phyloP scores from a whole-genome alignment of 2,329 filamentous ascomycete species.

The Fusarium xyrophilum region DNA sequence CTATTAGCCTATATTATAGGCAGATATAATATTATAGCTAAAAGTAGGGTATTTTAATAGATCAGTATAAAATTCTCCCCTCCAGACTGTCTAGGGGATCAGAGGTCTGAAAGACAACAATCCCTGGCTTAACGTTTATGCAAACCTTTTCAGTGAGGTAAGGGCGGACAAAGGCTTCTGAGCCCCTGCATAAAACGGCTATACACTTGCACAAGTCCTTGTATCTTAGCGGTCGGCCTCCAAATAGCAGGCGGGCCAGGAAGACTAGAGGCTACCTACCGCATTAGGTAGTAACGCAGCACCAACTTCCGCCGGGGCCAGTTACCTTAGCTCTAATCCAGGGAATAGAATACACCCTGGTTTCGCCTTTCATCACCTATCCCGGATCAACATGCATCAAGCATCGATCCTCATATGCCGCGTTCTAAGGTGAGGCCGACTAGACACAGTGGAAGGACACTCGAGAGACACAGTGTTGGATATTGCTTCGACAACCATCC shows the following conservation, averaged over 20 bases:
- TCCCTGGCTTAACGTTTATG: constrained; percentile 1
- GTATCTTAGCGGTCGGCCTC: constrained; percentile 13
- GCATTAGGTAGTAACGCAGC: constrained; percentile 2
- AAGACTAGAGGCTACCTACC: background rate
- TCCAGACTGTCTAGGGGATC: no score
- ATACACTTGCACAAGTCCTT: constrained; percentile 23
- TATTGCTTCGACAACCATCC: background rate
- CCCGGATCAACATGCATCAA: constrained; percentile 38
- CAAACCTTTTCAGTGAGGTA: background rate
- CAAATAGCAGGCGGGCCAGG: constrained; percentile 18
- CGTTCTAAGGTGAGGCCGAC: constrained; percentile 6
- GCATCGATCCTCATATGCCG: constrained; percentile 36
- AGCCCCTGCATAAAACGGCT: constrained; percentile 3
- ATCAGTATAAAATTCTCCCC: no score
- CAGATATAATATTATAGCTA: no score
- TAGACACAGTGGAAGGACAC: constrained; percentile 10
- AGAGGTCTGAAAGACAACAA: constrained; percentile 1
- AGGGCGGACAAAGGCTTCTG: background rate
- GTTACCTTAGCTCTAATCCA: background rate
- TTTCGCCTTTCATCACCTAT: constrained; percentile 24
- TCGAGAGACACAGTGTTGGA: background rate
- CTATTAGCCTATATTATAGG: no score
- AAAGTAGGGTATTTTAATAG: no score
- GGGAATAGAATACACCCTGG: constrained; percentile 12
- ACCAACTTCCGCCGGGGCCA: constrained; percentile 9